Conservation (phyloP, 495 filamentous ascomycete genomes). For the Penicillium mononematosum region DNA sequence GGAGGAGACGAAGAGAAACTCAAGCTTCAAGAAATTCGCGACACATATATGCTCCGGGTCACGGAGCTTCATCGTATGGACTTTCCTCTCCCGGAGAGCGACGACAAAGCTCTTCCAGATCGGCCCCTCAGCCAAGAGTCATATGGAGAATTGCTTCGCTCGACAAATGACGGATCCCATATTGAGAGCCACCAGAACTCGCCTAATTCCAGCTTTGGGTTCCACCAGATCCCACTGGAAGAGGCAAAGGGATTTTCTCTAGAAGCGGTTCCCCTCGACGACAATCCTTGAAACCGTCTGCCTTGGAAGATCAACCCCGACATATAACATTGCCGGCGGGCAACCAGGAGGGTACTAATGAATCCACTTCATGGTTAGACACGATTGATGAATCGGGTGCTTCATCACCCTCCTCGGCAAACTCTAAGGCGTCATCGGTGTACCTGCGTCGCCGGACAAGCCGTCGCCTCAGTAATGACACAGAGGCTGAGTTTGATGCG, state of each 20-base stretch:
- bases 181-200: constrained; percentile 24
- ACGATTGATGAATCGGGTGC: constrained; percentile 94
- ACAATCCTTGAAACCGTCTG: constrained; percentile 41
- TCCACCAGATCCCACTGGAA: constrained; percentile 23
- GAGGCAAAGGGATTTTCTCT: constrained; percentile 23
- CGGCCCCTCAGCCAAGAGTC: constrained; percentile 73
- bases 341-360: constrained; percentile 54
- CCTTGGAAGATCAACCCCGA: constrained; percentile 29
- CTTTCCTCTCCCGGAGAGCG: constrained; percentile 51
- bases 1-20: constrained; percentile 75
- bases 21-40: constrained; percentile 84
- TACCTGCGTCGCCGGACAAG: constrained; percentile 66
- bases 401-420: constrained; percentile 76
- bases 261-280: constrained; percentile 36
- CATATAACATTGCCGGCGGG: constrained; percentile 9
- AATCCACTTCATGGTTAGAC: constrained; percentile 90
- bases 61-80: constrained; percentile 74
- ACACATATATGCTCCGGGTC: constrained; percentile 86
- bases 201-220: constrained; percentile 19
- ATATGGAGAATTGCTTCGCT: constrained; percentile 47
- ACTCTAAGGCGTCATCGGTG: constrained; percentile 72
- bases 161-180: constrained; percentile 43
- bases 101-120: constrained; percentile 72
- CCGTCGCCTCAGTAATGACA: constrained; percentile 66
- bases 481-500: constrained; percentile 91